Conservation (phyloP, 441 rosid genomes). For the Mallotus japonicus region DNA sequence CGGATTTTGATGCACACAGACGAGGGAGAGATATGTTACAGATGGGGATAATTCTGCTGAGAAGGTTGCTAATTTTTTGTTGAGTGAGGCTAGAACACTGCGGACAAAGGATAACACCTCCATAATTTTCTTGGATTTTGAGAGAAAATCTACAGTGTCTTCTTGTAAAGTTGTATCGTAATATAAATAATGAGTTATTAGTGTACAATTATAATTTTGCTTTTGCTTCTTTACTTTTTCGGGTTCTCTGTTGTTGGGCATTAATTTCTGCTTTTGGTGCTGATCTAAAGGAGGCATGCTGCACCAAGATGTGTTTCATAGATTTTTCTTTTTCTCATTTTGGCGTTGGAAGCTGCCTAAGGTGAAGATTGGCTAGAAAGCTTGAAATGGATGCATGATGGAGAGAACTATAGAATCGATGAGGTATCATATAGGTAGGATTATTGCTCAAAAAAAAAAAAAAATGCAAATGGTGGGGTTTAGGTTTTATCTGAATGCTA, state of each 20-base stretch:
- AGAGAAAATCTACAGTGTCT: constrained; percentile 35
- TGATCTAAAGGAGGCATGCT: constrained; percentile 22
- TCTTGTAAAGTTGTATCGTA: constrained; percentile 41
- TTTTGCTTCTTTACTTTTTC: neutral
- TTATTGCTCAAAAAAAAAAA: neutral
- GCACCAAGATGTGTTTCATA: neutral
- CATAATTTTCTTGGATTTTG: constrained; percentile 79
- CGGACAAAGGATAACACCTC: constrained; percentile 97
- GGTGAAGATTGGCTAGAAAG: neutral
- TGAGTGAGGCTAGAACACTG: constrained; percentile 79
- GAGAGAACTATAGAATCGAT: neutral
- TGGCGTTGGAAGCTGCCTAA: constrained; percentile 1
- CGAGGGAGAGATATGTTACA: constrained; percentile 41
- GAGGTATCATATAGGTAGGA: neutral
- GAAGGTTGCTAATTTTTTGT: constrained; percentile 69
- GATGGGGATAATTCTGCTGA: constrained; percentile 53
- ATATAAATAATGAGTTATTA: constrained; percentile 24
- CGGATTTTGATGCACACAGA: constrained; percentile 36
- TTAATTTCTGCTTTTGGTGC: neutral
- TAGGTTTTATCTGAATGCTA: neutral
- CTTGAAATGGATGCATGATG: neutral
- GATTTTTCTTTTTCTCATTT: neutral
- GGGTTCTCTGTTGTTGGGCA: neutral
- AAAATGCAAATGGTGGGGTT: neutral
- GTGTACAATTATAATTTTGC: constrained; percentile 22